These are phyloP conservation scores for Phytomonas francai DNA, from an alignment of 208 protist species.

Conservation along the genomic window DNA sequence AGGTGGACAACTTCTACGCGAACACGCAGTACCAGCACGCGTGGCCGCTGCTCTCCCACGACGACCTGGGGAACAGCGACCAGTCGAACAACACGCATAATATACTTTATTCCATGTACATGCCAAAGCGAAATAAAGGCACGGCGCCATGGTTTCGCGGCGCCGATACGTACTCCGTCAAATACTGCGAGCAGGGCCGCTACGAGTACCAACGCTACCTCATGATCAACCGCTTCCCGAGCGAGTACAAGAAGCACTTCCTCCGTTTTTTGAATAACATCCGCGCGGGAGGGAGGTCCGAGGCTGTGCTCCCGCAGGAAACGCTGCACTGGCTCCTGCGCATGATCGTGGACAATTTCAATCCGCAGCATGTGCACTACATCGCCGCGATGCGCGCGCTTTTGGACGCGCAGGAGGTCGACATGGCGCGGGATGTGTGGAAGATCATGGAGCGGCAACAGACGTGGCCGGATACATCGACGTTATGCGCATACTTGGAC, in stretches of 20 bases:
- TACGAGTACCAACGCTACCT: conserved; percentile 90
- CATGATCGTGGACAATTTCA: conserved; percentile 92
- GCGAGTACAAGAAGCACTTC: conserved; percentile 89
- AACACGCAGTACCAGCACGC: conserved; percentile 86
- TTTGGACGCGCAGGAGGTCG: conserved; percentile 57
- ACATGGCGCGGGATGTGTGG: conserved; percentile 90
- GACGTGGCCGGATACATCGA: conserved; percentile 85
- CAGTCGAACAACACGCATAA: conserved; percentile 86
- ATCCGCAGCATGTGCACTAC: conserved; percentile 90
- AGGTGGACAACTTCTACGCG: conserved; percentile 72
- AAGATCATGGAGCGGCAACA: conserved; percentile 91
- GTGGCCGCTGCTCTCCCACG: conserved; percentile 83
- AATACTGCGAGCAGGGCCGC: conserved; percentile 88
- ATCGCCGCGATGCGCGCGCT: conserved; percentile 82
- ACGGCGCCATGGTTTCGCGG: conserved; percentile 88
- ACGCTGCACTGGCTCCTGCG: conserved; percentile 89
- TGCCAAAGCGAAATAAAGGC: conserved; percentile 89
- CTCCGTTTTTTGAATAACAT: conserved; percentile 77
- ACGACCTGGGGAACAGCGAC: conserved; percentile 87
- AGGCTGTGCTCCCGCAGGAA: conserved; percentile 64
- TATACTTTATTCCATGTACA: conserved; percentile 87
- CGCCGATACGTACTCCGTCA: conserved; percentile 87
- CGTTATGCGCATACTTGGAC: conserved; percentile 82
- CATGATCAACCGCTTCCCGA: conserved; percentile 90
- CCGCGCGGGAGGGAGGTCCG: conserved; percentile 18